Conservation (phyloP, 2,329 filamentous ascomycete species). For the Fusarium heterosporum region DNA sequence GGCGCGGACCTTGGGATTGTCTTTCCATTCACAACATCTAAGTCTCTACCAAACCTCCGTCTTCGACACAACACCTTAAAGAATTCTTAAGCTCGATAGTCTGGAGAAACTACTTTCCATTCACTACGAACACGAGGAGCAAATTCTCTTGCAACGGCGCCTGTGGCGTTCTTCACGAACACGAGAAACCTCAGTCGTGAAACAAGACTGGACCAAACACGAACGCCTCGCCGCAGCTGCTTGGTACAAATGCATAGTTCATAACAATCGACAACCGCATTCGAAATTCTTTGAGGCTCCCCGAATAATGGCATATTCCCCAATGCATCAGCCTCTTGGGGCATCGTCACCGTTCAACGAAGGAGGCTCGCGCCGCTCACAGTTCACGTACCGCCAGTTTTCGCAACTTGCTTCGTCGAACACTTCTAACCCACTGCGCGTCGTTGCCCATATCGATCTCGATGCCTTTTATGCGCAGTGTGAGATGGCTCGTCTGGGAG, state of each 20-base stretch:
- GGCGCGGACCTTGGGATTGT: conserved; percentile 1
- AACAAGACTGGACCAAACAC: conserved; percentile 7
- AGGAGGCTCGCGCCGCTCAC: conserved; percentile 63
- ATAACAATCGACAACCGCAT: background rate
- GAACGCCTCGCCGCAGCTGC: conserved; percentile 10
- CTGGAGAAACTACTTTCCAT: background rate
- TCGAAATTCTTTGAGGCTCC: conserved; percentile 4
- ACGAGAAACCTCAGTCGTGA: conserved; percentile 6
- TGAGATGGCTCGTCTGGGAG: conserved; percentile 86
- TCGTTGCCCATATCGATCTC: conserved; percentile 91
- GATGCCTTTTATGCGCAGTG: conserved; percentile 99
- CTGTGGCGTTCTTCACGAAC: conserved; percentile 5
- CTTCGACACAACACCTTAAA: background rate
- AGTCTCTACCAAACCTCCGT: conserved; percentile 11
- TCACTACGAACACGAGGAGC: background rate
- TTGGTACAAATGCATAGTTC: conserved; percentile 13
- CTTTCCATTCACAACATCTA: conserved; percentile 16
- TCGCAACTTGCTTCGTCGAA: conserved; percentile 78
- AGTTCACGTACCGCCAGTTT: conserved; percentile 87
- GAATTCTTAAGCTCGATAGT: background rate
- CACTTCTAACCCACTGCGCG: conserved; percentile 80
- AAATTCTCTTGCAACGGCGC: background rate
- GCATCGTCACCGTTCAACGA: conserved; percentile 47
- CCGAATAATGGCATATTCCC: conserved; percentile 41
- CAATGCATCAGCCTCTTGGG: conserved; percentile 24